phyloP scores from a whole-genome alignment of 192 early-diverging fungal species.

The Allomyces macrogynus region DNA sequence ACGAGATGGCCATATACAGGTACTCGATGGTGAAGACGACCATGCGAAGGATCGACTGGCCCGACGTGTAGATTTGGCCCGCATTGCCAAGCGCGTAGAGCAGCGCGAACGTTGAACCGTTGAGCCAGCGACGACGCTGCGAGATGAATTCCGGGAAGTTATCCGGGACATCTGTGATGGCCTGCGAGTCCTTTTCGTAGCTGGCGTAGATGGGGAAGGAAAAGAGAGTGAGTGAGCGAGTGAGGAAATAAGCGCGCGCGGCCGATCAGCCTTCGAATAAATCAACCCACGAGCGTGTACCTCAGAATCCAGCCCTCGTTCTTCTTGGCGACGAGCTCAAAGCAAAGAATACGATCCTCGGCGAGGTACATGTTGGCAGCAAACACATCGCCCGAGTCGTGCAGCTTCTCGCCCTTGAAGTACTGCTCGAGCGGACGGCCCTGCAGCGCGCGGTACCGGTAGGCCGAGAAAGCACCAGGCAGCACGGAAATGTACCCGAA shows the following conservation, averaged over 20 bases:
- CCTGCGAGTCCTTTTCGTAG: constrained; percentile 43
- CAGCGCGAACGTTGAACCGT: constrained; percentile 63
- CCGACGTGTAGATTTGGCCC: constrained; percentile 39
- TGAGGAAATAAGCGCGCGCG: too few species aligned
- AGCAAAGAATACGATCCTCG: constrained; percentile 58
- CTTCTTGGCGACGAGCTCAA: constrained; percentile 54
- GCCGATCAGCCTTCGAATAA: too few species aligned
- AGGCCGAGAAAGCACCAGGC: constrained; percentile 68
- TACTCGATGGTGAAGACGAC: constrained; percentile 37
- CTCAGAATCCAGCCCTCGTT: constrained; percentile 42
- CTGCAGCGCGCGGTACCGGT: constrained; percentile 50
- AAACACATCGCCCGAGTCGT: constrained; percentile 36
- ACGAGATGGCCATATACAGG: constrained; percentile 41
- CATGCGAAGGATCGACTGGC: constrained; percentile 40
- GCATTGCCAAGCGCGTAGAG: constrained; percentile 48
- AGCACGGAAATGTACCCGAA: constrained; percentile 92
- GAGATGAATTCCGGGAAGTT: constrained; percentile 51
- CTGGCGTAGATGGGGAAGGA: too few species aligned
- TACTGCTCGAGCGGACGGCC: constrained; percentile 48
- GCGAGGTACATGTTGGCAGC: constrained; percentile 45
- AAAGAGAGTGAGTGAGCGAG: too few species aligned
- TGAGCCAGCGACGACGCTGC: constrained; percentile 61
- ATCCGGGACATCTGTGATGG: constrained; percentile 60
- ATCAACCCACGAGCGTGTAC: not conserved
- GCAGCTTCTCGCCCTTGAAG: constrained; percentile 50